These are phyloP conservation scores for Neurospora sp. DNA, from an alignment of 2,329 filamentous ascomycete species.

Conservation along the genomic window DNA sequence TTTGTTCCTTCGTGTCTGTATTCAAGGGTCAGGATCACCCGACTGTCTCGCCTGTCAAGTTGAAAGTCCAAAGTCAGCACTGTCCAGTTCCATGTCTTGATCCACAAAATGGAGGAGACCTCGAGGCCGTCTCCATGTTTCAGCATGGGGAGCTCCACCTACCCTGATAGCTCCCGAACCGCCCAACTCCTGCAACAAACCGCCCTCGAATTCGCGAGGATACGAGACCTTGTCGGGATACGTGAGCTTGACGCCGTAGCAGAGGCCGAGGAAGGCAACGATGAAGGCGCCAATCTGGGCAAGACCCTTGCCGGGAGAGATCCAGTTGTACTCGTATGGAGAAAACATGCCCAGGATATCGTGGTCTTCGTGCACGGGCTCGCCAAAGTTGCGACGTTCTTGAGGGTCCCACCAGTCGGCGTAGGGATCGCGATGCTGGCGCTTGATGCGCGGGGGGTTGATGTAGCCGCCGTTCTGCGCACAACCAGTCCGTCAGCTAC, in stretches of 20 bases:
- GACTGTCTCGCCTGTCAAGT: constrained; percentile 39
- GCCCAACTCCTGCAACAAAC: constrained; percentile 65
- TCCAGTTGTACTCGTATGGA: constrained; percentile 80
- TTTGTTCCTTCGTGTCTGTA: background rate
- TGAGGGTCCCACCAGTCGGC: constrained; percentile 96
- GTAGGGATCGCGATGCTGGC: constrained; percentile 86
- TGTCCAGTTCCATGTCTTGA: background rate
- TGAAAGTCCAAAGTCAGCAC: constrained; percentile 9
- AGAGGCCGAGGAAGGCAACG: constrained; percentile 50
- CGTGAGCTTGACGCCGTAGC: constrained; percentile 54
- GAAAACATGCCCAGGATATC: constrained; percentile 87
- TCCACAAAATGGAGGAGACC: background rate
- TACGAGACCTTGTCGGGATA: constrained; percentile 65
- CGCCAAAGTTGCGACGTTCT: constrained; percentile 92
- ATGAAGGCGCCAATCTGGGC: constrained; percentile 61
- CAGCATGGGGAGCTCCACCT: constrained; percentile 26
- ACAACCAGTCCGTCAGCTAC: constrained; percentile 15
- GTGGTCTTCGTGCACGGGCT: constrained; percentile 93
- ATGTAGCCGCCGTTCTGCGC: constrained; percentile 72
- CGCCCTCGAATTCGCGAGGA: constrained; percentile 62
- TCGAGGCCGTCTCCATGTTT: background rate
- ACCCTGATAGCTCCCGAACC: constrained; percentile 58
- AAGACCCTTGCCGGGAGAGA: constrained; percentile 57
- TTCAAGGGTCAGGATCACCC: constrained; percentile 43
- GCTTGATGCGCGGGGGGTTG: constrained; percentile 71